Evolutionary conservation across 352 stramenopile species (phyloP), one percentile per base, ranked within the genome.

Genomic region (Phytophthora ramorum): DNA sequence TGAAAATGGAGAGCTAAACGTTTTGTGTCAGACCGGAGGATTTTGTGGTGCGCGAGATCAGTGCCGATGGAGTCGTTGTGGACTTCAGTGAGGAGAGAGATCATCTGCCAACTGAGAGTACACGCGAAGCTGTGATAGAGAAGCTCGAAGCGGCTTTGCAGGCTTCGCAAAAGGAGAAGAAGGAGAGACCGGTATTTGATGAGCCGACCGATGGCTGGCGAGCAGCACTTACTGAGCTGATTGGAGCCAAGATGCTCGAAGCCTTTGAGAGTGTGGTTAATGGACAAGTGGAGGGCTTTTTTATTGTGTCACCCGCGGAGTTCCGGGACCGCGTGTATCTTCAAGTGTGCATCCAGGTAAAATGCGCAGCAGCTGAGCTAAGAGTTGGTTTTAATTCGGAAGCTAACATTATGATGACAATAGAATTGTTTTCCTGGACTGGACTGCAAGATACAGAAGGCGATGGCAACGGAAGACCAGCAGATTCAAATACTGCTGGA

Each of bases 11-110:
- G 17, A 26, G 41, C 17, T 47, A 14, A 47, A 17, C 50, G 20
- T 32, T 14, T 46, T 26, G 16, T 66, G 48, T 40, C 32, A 78
- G 56, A 46, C 75, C 82, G 10, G 61, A 79, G 41, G 87, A 95
- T 51, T 95, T 95, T 57, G 53, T 88, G 16, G 87, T 95, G 38
- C 81, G 69, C 43, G 87, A 95, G 66, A 88, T 93, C 63, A 78
- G 70, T 53, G 40, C 60, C 7, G 48, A 74, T 10, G 70, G 75
- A 49, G 28, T 64, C 7, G 61, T 91, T 26, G 72, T 92, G 17
- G 24, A 24, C 7, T 76, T 95, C 19, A 56, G 54, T 10, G 60
- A 72, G 7, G 20, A 65, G 0, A 58, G 60, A 8, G 40, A 63
- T 0, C 71, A 60, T 8, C 4, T 90, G 10, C 82, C 81, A 2